Conservation (phyloP, 164 flowering plant genomes). For the Protea cynaroides region DNA sequence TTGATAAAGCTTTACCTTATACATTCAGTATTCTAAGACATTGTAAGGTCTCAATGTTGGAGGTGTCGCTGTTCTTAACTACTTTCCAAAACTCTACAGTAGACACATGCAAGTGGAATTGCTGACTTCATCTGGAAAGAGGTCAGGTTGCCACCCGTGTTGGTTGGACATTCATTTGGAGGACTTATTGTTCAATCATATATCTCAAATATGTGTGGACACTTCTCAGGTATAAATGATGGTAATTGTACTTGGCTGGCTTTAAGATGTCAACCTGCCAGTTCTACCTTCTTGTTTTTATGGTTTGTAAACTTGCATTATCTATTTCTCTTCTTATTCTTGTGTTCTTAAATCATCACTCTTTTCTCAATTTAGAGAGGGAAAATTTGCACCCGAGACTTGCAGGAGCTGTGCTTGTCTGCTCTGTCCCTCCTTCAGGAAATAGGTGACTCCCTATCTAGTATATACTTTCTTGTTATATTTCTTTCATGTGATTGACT, state of each 20-base stretch:
- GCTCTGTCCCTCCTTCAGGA: conserved; percentile 94
- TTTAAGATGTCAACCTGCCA: neutral
- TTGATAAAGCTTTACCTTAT: too few species aligned
- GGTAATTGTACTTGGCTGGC: neutral
- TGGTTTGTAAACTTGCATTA: neutral
- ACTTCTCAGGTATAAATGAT: conserved; percentile 24
- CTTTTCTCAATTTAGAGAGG: conserved; percentile 23
- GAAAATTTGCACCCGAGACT: conserved; percentile 37
- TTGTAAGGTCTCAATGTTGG: neutral
- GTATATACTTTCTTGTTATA: neutral
- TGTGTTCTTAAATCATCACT: neutral
- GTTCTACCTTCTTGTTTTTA: neutral
- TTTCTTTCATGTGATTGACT: conserved; percentile 1
- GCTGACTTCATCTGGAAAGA: conserved; percentile 63
- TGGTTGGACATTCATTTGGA: conserved; percentile 91
- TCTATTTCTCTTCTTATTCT: neutral
- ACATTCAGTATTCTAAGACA: too few species aligned
- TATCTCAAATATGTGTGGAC: conserved; percentile 36
- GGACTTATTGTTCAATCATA: conserved; percentile 83
- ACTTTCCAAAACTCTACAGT: conserved; percentile 38
- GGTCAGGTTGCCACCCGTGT: conserved; percentile 50
- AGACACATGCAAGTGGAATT: conserved; percentile 88
- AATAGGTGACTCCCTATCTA: conserved; percentile 50
- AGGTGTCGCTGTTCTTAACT: conserved; percentile 8
- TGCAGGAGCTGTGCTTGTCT: conserved; percentile 69